Conservation (phyloP, 345 rosid genomes). For the Citrus reticulata region DNA sequence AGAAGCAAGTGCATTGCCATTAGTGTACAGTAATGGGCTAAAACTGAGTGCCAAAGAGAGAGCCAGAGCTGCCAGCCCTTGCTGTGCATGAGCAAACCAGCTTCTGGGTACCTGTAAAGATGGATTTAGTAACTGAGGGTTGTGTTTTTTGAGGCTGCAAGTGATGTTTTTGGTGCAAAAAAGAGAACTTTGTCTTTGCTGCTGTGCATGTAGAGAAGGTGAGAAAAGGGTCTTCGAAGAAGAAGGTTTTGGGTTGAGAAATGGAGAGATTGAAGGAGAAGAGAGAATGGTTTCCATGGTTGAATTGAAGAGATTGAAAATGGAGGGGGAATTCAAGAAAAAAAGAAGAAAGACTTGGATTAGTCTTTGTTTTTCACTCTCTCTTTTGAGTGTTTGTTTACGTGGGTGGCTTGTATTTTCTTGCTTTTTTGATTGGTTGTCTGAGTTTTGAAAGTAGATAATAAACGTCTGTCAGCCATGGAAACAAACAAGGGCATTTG, state of each 20-base stretch:
- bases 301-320: slow-evolving; percentile 22
- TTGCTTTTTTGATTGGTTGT: slow-evolving; percentile 41
- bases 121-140: slow-evolving; percentile 25
- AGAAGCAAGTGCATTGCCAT: slow-evolving; percentile 68
- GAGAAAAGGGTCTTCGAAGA: slow-evolving; percentile 28
- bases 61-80: slow-evolving; percentile 79
- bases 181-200: slow-evolving; percentile 37
- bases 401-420: slow-evolving; percentile 42
- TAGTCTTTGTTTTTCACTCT: background rate
- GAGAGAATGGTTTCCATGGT: slow-evolving; percentile 79
- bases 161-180: slow-evolving; percentile 36
- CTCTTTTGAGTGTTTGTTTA: slow-evolving; percentile 13
- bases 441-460: slow-evolving; percentile 41
- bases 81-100: slow-evolving; percentile 66
- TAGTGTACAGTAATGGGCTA: slow-evolving; percentile 41
- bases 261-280: slow-evolving; percentile 50
- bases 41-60: slow-evolving; percentile 76
- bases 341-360: slow-evolving; percentile 14
- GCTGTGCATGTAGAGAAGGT: slow-evolving; percentile 21
- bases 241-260: slow-evolving; percentile 44
- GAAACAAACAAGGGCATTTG: slow-evolving; percentile 23
- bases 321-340: background rate
- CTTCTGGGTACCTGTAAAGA: slow-evolving; percentile 28
- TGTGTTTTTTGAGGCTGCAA: slow-evolving; percentile 38
- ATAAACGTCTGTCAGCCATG: slow-evolving; percentile 36